phyloP scores from a whole-genome alignment of 768 basidiomycete genomes.

The Hypholoma fasciculare region DNA sequence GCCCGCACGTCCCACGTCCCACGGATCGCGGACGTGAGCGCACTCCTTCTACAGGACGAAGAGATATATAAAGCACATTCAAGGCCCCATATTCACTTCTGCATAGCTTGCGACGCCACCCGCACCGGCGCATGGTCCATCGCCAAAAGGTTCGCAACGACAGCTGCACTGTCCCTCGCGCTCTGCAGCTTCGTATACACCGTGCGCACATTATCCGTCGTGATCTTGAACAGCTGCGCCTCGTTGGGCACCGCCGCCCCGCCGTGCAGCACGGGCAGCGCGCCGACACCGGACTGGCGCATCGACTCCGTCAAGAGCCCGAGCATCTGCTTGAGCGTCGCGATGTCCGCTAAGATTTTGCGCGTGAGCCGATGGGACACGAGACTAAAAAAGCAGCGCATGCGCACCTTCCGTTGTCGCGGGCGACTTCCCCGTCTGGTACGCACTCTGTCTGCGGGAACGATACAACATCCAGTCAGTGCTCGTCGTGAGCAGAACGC shows the following conservation, averaged over 20 bases:
- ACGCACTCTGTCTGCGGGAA: constrained; percentile 46
- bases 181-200: constrained; percentile 53
- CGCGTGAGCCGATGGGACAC: neutral
- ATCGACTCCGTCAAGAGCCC: constrained; percentile 47
- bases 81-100: neutral
- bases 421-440: constrained; percentile 54
- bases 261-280: constrained; percentile 47
- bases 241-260: constrained; percentile 35
- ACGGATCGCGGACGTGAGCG: no score
- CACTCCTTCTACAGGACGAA: no score
- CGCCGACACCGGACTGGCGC: constrained; percentile 64
- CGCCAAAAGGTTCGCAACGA: constrained; percentile 41
- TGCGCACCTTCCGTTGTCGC: constrained; percentile 53
- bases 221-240: constrained; percentile 44
- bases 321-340: constrained; percentile 51
- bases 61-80: neutral
- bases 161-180: constrained; percentile 55
- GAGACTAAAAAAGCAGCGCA: neutral
- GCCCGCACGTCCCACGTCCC: no score
- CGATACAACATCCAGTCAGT: neutral
- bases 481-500: neutral
- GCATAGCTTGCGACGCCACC: neutral
- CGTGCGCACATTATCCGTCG: constrained; percentile 40
- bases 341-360: constrained; percentile 41
- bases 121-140: constrained; percentile 8